phyloP scores from a whole-genome alignment of 495 filamentous ascomycete genomes.

The Penicillium taxi region DNA sequence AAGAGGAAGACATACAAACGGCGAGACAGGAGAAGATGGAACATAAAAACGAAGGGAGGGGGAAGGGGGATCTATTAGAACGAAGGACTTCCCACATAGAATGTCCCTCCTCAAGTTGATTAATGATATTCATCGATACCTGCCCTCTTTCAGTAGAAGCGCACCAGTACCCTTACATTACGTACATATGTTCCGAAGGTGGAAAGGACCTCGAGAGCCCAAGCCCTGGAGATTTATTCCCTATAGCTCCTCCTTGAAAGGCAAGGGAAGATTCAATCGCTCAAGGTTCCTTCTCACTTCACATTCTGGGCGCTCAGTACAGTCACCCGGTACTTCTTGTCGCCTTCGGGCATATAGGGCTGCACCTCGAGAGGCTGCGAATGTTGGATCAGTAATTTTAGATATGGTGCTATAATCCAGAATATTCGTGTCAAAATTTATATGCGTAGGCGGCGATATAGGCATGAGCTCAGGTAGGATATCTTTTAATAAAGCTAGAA shows the following conservation, averaged over 20 bases:
- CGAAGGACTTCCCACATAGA: too few species aligned
- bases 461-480: conserved; percentile 4
- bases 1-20: too few species aligned
- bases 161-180: too few species aligned
- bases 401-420: neutral
- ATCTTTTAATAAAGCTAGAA: conserved; percentile 7
- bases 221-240: too few species aligned
- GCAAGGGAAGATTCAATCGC: neutral
- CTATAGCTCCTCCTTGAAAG: neutral
- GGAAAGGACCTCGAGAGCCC: too few species aligned
- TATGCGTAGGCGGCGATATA: neutral
- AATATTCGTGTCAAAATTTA: conserved; percentile 3
- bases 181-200: too few species aligned
- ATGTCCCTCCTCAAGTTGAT: too few species aligned
- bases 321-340: conserved; percentile 13
- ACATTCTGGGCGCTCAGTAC: conserved; percentile 1
- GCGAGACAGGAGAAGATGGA: too few species aligned
- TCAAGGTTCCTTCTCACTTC: neutral
- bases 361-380: conserved; percentile 12
- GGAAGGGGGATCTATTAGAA: too few species aligned
- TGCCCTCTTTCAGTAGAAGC: too few species aligned
- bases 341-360: conserved; percentile 11
- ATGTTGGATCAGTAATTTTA: conserved; percentile 3
- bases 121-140: too few species aligned
- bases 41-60: too few species aligned